Conservation (phyloP, 2,329 filamentous ascomycete species). For the Graphilbum ipis-grandicollis region DNA sequence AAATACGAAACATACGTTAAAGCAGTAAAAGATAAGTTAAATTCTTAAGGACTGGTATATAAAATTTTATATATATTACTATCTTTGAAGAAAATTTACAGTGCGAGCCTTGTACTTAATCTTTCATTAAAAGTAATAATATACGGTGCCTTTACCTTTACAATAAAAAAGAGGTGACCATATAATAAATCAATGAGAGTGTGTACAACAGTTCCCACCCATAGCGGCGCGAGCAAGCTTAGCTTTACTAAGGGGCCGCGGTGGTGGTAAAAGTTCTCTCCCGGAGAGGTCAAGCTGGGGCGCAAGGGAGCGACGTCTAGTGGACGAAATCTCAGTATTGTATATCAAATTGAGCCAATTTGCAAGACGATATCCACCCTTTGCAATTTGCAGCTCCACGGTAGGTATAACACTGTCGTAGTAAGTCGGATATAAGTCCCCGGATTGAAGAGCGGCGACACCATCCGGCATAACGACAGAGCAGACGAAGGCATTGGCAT, state of each 20-base stretch:
- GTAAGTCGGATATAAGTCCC: conserved; percentile 22
- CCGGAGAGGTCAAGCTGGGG: conserved; percentile 1
- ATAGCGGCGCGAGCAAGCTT: conserved; percentile 3
- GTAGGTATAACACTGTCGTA: conserved; percentile 20
- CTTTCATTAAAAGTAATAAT: too few species aligned
- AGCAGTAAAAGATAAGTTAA: too few species aligned
- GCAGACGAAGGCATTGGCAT: conserved; percentile 25
- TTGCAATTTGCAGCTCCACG: conserved; percentile 25
- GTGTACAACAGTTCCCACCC: conserved; percentile 1
- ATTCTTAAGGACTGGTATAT: too few species aligned
- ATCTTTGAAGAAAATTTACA: too few species aligned
- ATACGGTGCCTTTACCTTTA: too few species aligned
- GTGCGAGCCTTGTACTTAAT: too few species aligned
- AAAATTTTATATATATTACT: too few species aligned
- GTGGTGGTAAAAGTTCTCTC: conserved; percentile 1
- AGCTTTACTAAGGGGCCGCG: conserved; percentile 2
- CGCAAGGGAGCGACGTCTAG: neutral
- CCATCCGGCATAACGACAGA: conserved; percentile 22
- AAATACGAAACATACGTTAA: too few species aligned
- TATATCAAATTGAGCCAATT: conserved; percentile 4
- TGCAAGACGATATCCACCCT: conserved; percentile 20
- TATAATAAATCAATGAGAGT: too few species aligned
- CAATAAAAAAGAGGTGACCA: too few species aligned
- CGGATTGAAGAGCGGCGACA: conserved; percentile 17
- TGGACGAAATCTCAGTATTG: neutral